phyloP scores from a whole-genome alignment of 2,329 filamentous ascomycete species.

The Diaporthe sp. region DNA sequence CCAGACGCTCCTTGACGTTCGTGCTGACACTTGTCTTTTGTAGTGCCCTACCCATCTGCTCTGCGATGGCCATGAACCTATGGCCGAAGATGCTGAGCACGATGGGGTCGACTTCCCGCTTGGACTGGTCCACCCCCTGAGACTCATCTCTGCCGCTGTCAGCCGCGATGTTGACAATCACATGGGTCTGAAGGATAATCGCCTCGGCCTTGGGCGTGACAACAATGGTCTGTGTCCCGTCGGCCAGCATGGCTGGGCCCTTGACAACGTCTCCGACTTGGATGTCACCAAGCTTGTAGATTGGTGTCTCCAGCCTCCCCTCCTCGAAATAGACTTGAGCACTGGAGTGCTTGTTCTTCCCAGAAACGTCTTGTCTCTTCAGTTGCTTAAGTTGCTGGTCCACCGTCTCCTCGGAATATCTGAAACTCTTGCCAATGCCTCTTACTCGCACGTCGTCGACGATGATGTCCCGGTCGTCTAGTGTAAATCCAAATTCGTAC shows the following conservation, averaged over 20 bases:
- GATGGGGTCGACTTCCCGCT: slow-evolving; percentile 77
- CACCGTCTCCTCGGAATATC: slow-evolving; percentile 83
- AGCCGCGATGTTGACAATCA: slow-evolving; percentile 86
- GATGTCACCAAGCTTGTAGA: slow-evolving; percentile 86
- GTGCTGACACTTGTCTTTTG: slow-evolving; percentile 86
- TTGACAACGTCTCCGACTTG: slow-evolving; percentile 78
- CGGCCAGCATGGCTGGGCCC: slow-evolving; percentile 89
- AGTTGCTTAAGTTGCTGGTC: slow-evolving; percentile 85
- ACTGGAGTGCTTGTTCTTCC: slow-evolving; percentile 74
- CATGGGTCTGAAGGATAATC: slow-evolving; percentile 85
- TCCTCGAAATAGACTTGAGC: slow-evolving; percentile 88
- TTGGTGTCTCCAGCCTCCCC: slow-evolving; percentile 81
- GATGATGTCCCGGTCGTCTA: slow-evolving; percentile 87
- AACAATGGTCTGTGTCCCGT: slow-evolving; percentile 92
- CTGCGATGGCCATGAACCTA: slow-evolving; percentile 87
- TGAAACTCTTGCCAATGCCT: slow-evolving; percentile 90
- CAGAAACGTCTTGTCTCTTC: slow-evolving; percentile 68
- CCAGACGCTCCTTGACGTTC: slow-evolving; percentile 85
- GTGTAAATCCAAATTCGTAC: slow-evolving; percentile 92
- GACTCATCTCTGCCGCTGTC: slow-evolving; percentile 54
- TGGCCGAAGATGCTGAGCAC: slow-evolving; percentile 85
- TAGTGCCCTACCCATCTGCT: slow-evolving; percentile 85
- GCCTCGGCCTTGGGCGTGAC: slow-evolving; percentile 85
- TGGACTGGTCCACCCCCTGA: slow-evolving; percentile 49
- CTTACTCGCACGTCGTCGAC: slow-evolving; percentile 91